Percentiles rank a stretch among this genome's conserved stretches.
Evolutionary conservation across 768 basidiomycete species (phyloP).

Genomic region (Pleurotus platypus): DNA sequence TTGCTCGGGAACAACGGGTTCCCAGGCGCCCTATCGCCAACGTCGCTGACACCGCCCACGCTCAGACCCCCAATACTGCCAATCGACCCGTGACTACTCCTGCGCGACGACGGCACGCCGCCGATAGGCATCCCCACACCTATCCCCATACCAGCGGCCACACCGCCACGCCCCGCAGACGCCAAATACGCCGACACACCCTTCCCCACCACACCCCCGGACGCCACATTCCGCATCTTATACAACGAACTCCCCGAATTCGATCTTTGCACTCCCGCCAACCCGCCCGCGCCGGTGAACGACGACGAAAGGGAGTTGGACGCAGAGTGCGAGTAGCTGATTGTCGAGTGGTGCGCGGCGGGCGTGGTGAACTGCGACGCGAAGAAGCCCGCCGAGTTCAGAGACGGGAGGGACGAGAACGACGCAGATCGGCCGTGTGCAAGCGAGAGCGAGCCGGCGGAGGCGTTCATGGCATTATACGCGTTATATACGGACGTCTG

Average conservation of each 20-base stretch:
- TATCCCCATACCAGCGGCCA: not conserved
- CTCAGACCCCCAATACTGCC: not conserved
- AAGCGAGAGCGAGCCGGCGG: not conserved
- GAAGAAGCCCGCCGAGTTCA: not conserved
- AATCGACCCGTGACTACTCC: conserved; percentile 21
- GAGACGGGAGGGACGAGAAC: not conserved
- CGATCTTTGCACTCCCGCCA: conserved; percentile 4
- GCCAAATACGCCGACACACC: not conserved
- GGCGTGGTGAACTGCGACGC: not conserved
- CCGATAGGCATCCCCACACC: not conserved
- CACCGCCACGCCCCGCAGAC: not conserved
- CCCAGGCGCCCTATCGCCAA: conserved; percentile 67
- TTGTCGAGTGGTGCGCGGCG: no score
- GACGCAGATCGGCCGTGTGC: not conserved
- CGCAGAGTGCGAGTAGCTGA: no score
- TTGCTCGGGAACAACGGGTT: conserved; percentile 80
- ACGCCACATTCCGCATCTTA: not conserved
- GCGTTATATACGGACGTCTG: conserved; percentile 19
- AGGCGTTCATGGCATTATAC: conserved; percentile 7
- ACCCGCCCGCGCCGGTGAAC: not conserved
- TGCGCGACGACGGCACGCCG: conserved; percentile 20
- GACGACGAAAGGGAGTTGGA: not conserved
- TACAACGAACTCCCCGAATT: not conserved
- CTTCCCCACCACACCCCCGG: not conserved
- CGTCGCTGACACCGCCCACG: conserved; percentile 4